Percentiles rank a stretch among this genome's conserved stretches.
These are phyloP conservation scores for Rhizopus sp. DNA, from an alignment of 371 early-diverging fungal species.

Conservation along the genomic window DNA sequence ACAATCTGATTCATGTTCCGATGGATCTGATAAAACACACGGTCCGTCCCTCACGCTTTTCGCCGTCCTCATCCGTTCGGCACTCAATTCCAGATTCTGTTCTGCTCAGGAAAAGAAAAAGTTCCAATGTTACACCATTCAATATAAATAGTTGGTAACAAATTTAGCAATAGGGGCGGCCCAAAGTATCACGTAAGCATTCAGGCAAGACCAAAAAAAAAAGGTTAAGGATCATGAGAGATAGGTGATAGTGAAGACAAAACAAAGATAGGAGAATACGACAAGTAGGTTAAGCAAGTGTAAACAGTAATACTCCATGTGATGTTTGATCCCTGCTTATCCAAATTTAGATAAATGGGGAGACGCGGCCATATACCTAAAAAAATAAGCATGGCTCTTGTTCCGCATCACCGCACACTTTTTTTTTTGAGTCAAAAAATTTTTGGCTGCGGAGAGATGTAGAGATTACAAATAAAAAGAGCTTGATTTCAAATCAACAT, in stretches of 20 bases:
- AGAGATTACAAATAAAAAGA: neutral
- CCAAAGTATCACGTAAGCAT: no score
- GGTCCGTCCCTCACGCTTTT: no score
- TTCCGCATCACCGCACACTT: constrained; percentile 11
- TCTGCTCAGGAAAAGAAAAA: no score
- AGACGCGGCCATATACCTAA: neutral
- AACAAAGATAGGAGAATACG: neutral
- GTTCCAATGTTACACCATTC: no score
- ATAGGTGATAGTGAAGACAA: neutral
- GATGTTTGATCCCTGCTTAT: neutral
- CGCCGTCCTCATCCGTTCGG: no score
- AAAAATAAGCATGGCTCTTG: neutral
- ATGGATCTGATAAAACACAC: no score
- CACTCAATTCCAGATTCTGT: no score
- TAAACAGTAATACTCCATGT: neutral
- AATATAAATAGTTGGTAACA: no score
- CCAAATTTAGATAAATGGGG: neutral
- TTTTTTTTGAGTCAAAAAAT: constrained; percentile 5
- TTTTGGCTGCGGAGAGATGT: neutral
- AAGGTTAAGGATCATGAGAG: constrained; percentile 21
- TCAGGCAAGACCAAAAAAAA: no score
- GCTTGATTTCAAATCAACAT: neutral
- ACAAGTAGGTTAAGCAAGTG: neutral
- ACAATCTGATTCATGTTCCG: no score
- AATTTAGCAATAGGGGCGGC: no score